Base-by-base conservation (phyloP, 2,329 filamentous ascomycete species). In the Pyrenophora graminea region DNA sequence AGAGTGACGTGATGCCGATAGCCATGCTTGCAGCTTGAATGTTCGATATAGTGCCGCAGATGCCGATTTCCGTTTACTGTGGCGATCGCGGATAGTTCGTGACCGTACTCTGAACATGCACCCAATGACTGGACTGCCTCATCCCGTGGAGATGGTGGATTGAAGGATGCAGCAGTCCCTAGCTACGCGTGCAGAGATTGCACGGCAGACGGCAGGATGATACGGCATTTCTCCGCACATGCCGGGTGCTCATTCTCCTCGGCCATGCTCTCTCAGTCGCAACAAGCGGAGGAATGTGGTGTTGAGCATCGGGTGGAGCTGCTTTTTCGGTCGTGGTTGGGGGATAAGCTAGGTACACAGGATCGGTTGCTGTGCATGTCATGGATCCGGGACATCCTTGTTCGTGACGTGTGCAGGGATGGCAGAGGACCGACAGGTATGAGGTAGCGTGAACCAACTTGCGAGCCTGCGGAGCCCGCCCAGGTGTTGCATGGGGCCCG, bases 361-460 rank as follows among this genome's bases (percentile, higher is more conserved):
- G 27, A 6, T 36, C 33, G 33, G 33, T 18, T 15, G 33, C 15
- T 34, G 33, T 36, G n/a, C 17, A 18, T 25, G 19, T n/a, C 30
- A 30, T 32, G 18, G 10, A 15, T 21, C 19, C 32, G 33, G 32
- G 12, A 13, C 17, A 45, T 38, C 34, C 25, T 45, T 46, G 45
- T 38, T 42, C 31, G 32, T 48, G 45, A 30, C 45, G 13, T n/a
- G n/a, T 15, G 25, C 45, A 33, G 32, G 45, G 38, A 41, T 36
- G 8, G 12, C 15, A 15, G 23, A 25, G 30, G 31, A 23, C 39
- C n/a, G 31, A 13, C 32, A 33, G 33, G 23, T 21, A 37, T 45
- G 33, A 15, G 21, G 36, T 48, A 48, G 45, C 45, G 45, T 34
- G 38, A 48, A 48, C 45, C 39, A 36, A 39, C 23, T 33, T 34